Base-by-base conservation (phyloP, 164 flowering plant species). In the Tetracentron sinense region DNA sequence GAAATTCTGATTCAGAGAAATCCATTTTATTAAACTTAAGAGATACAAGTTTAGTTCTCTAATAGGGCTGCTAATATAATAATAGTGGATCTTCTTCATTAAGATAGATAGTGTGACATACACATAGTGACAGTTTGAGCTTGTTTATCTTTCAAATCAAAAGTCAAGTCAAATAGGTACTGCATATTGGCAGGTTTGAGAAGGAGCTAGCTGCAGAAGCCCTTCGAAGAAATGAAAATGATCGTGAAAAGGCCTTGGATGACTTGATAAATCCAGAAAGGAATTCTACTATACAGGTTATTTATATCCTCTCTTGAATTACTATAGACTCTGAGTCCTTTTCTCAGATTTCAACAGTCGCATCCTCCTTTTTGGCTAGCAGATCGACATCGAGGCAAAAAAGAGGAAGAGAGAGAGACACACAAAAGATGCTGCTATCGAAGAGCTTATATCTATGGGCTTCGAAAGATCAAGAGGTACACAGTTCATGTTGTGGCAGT, bases 121-220 rank as follows among this genome's bases (percentile, higher is more conserved):
- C 14, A 38, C 14, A 38, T 10, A 38, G 14, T 38, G 2, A 38
- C 44, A 16, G 2, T 38, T 1, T 1, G 5, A 38, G 44, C 44
- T 10, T 3, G 1, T 33, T 33, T 33, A 4, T 33, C 11, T 16
- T 38, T 38, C 44, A 38, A 4, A 38, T 10, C 44, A 38, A 4
- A 33, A 33, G 4, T 33, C 14, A 38, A 8, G 10, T 33, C 38
- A 12, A 4, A 3, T 38, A 1, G 8, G 8, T 12, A 12, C 3
- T 42, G 31, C 19, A 25, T 63, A 65, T 8, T 76, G 60, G 58
- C 76, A 92, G 98, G 62, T 90, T 73, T 80, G 95, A 79, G 63
- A 90, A 77, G 77, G 80, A 69, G 21, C 85, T 94, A 61, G 95
- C 89, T 60, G 97, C 98, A 26, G 98, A 94, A 81, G 85, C 97